A percentile compares a stretch with the other conserved stretches of the same genome.
These are phyloP conservation scores for Hymenoscyphus repandus DNA, from an alignment of 2,329 filamentous ascomycete species.

Conservation along the genomic window DNA sequence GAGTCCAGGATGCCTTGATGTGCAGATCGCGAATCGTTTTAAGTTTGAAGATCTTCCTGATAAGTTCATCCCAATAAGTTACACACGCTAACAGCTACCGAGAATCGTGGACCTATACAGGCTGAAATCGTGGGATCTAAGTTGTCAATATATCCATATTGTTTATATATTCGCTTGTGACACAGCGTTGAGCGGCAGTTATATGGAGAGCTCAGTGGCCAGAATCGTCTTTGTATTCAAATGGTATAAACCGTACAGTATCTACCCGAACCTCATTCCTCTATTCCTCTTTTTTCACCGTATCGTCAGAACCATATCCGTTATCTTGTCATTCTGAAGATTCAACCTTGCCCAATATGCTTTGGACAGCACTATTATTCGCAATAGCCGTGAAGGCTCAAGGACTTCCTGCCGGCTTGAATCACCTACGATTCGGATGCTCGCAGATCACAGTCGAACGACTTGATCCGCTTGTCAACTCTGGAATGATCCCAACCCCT, in stretches of 20 bases:
- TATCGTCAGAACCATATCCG: too few relatives aligned
- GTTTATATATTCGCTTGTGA: background rate
- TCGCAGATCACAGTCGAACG: constrained; percentile 13
- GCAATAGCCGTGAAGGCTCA: background rate
- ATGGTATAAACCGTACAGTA: background rate
- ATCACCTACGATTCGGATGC: constrained; percentile 12
- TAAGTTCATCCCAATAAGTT: background rate
- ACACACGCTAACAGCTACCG: background rate
- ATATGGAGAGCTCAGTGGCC: background rate
- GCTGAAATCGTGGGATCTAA: background rate
- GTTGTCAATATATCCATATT: background rate
- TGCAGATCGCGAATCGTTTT: background rate
- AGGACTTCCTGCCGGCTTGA: constrained; percentile 1
- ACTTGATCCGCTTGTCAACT: constrained; percentile 14
- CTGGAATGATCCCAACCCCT: constrained; percentile 7
- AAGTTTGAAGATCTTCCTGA: background rate
- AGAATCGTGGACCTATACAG: background rate
- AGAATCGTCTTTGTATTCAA: background rate
- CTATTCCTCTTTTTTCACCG: background rate
- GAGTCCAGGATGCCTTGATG: background rate
- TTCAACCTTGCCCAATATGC: background rate
- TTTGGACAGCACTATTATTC: background rate
- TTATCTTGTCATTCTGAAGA: background rate
- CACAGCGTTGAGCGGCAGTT: background rate
- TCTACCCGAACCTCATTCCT: background rate